A percentile compares a stretch with the other conserved stretches of the same genome.
Evolutionary conservation across 257 asterid genomes (phyloP).

Genomic region (Nicotiana otophora): DNA sequence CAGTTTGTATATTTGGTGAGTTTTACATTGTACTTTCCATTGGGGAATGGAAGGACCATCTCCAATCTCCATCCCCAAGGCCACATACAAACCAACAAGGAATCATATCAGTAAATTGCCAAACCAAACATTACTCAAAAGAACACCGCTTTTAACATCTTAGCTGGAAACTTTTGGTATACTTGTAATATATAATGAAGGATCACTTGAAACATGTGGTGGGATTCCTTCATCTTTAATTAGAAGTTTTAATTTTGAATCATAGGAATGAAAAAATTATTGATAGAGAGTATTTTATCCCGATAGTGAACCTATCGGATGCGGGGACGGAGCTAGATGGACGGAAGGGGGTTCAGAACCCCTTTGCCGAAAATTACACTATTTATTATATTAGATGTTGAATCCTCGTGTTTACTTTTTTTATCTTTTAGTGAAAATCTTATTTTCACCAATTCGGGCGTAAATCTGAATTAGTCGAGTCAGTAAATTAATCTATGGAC

Average conservation of each 20-base stretch:
- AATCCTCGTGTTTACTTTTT: too few species aligned
- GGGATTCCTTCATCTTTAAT: background rate
- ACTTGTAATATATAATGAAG: background rate
- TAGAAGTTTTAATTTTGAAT: background rate
- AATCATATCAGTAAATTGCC: background rate
- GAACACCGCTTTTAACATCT: background rate
- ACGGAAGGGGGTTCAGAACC: too few species aligned
- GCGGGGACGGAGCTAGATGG: too few species aligned
- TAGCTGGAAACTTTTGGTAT: background rate
- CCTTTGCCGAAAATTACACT: too few species aligned
- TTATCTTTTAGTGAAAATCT: too few species aligned
- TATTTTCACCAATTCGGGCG: too few species aligned
- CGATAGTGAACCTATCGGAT: too few species aligned
- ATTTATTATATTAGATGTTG: too few species aligned
- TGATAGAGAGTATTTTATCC: background rate
- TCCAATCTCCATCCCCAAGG: background rate
- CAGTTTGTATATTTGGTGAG: constrained; percentile 3
- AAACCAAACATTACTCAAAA: background rate
- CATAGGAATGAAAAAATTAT: background rate
- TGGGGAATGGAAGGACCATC: background rate
- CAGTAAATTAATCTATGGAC: background rate
- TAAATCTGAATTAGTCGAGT: background rate
- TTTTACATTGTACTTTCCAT: background rate
- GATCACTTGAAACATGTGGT: background rate
- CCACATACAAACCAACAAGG: background rate